phyloP scores from a whole-genome alignment of 2,329 filamentous ascomycete species.

The Alternaria conjuncta region DNA sequence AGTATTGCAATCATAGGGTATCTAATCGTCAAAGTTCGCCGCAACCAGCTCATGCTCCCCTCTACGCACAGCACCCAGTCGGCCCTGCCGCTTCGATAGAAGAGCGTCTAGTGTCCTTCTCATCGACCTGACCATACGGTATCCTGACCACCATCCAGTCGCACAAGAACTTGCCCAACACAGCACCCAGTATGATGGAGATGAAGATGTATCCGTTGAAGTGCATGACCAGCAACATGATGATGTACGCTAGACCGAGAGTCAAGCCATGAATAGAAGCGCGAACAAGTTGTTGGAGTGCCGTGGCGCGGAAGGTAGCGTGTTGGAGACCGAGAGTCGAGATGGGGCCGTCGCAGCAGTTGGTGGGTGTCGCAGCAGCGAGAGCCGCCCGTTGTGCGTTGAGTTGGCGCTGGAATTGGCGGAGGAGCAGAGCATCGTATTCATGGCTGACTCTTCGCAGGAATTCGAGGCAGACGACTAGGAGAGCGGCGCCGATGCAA shows the following conservation, averaged over 20 bases:
- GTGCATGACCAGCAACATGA: slow-evolving; percentile 76
- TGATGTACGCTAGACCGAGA: slow-evolving; percentile 77
- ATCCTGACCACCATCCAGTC: slow-evolving; percentile 62
- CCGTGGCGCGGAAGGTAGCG: slow-evolving; percentile 58
- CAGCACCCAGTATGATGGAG: slow-evolving; percentile 79
- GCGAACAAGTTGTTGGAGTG: slow-evolving; percentile 70
- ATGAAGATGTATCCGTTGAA: slow-evolving; percentile 78
- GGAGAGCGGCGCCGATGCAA: slow-evolving; percentile 78
- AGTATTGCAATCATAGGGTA: slow-evolving; percentile 7
- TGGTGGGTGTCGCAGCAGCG: slow-evolving; percentile 22
- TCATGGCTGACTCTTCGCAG: slow-evolving; percentile 74
- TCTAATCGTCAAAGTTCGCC: slow-evolving; percentile 1
- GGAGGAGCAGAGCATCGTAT: slow-evolving; percentile 72
- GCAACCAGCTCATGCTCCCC: neutral
- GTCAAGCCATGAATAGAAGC: slow-evolving; percentile 72
- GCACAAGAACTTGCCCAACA: slow-evolving; percentile 74
- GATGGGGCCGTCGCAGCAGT: slow-evolving; percentile 34
- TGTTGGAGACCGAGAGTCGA: slow-evolving; percentile 31
- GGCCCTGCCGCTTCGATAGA: slow-evolving; percentile 35
- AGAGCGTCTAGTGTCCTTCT: slow-evolving; percentile 31
- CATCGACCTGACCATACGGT: slow-evolving; percentile 28
- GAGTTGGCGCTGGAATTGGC: slow-evolving; percentile 54
- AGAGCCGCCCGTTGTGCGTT: slow-evolving; percentile 30
- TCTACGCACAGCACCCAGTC: slow-evolving; percentile 37
- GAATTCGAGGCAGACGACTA: slow-evolving; percentile 74